Evolutionary conservation across 805 yeast genomes (phyloP).

Genomic region (Cephaloascus fragrans): DNA sequence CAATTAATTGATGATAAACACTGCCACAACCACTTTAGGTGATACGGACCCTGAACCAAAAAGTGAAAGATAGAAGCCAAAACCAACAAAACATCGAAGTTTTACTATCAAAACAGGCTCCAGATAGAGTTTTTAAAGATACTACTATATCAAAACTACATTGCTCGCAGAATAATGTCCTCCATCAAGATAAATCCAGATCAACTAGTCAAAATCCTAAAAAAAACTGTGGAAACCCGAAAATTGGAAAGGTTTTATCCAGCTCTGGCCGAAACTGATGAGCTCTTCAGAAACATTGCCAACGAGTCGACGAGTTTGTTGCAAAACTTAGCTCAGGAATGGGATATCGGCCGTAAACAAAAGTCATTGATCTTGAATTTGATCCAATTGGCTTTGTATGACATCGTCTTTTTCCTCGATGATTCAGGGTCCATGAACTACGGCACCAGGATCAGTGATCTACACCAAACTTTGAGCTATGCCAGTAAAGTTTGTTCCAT

Average conservation of each 20-base stretch:
- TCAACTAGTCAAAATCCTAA: background rate
- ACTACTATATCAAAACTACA: no score
- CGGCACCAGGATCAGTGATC: conserved; percentile 17
- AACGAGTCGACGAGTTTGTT: background rate
- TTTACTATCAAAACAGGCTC: no score
- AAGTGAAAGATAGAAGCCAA: no score
- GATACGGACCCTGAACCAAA: no score
- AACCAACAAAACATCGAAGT: no score
- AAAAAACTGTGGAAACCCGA: background rate
- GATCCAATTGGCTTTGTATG: conserved; percentile 13
- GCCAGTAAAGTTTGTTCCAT: conserved; percentile 15
- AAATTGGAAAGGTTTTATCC: background rate
- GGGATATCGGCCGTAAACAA: conserved; percentile 11
- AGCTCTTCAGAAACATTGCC: background rate
- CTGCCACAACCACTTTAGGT: no score
- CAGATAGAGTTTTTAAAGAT: no score
- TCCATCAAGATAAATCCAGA: background rate
- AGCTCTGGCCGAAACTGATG: background rate
- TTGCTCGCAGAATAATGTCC: background rate
- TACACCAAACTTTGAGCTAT: conserved; percentile 13
- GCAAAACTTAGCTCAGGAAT: conserved; percentile 1
- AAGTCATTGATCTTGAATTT: conserved; percentile 11
- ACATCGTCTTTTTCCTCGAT: conserved; percentile 14
- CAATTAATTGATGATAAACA: no score
- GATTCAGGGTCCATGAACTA: conserved; percentile 20